These are phyloP conservation scores for Xeromyces bisporus DNA, from an alignment of 495 filamentous ascomycete genomes.

Conservation along the genomic window DNA sequence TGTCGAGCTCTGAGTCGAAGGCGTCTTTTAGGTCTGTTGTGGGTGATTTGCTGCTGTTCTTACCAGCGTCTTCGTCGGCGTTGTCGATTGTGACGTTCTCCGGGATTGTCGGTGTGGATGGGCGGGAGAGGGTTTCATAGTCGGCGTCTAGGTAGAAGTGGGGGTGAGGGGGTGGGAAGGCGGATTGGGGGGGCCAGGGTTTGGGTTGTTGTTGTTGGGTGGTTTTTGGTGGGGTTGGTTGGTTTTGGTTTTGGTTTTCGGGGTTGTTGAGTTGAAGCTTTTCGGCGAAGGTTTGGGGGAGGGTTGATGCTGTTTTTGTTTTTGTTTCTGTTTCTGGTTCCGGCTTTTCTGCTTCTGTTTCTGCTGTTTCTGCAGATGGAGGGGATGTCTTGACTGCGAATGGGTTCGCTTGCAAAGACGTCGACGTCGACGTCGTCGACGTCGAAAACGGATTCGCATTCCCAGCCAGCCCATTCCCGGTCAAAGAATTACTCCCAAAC, in stretches of 20 bases:
- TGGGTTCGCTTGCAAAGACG: slow-evolving; percentile 22
- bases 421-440: slow-evolving; percentile 10
- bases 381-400: too few relatives aligned
- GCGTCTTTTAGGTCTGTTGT: slow-evolving; percentile 70
- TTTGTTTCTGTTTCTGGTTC: slow-evolving; percentile 6
- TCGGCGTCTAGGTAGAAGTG: slow-evolving; percentile 78
- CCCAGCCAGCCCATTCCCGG: slow-evolving; percentile 25
- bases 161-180: slow-evolving; percentile 55
- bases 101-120: slow-evolving; percentile 25
- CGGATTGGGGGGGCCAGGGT: slow-evolving; percentile 57
- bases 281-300: slow-evolving; percentile 59
- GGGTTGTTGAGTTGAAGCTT: slow-evolving; percentile 40
- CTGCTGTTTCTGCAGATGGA: slow-evolving; percentile 23
- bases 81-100: slow-evolving; percentile 41
- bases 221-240: slow-evolving; percentile 17
- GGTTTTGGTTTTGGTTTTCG: slow-evolving; percentile 16
- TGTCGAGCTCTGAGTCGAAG: slow-evolving; percentile 72
- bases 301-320: slow-evolving; percentile 14
- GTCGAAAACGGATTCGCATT: slow-evolving; percentile 43
- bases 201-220: slow-evolving; percentile 15
- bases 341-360: slow-evolving; percentile 3
- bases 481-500: slow-evolving; percentile 32
- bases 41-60: slow-evolving; percentile 33
- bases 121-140: slow-evolving; percentile 57
- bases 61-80: slow-evolving; percentile 28